Evolutionary conservation across 352 stramenopile species (phyloP).

Genomic region (Pythium brassicae): DNA sequence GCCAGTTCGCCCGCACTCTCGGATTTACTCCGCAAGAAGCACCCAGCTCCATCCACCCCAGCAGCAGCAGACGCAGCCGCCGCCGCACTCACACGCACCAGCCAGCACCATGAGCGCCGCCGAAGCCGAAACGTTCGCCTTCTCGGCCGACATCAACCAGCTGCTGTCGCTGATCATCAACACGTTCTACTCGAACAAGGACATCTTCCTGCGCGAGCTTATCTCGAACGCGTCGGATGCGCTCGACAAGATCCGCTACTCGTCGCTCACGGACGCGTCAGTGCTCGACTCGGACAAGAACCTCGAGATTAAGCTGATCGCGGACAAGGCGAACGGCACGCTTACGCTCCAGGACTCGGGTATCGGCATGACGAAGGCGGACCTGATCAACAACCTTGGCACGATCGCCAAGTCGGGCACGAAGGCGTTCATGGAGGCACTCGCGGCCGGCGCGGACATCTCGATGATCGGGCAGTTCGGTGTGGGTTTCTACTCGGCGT

Average conservation of each 20-base stretch:
- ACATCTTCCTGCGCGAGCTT: conserved; percentile 97
- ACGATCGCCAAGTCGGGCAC: conserved; percentile 99
- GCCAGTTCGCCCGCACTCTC: conserved; percentile 33
- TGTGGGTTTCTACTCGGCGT: conserved; percentile 99
- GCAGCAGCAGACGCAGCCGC: conserved; percentile 9
- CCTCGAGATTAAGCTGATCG: conserved; percentile 98
- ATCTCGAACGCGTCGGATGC: conserved; percentile 97
- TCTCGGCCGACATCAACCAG: conserved; percentile 99
- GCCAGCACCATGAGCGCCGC: conserved; percentile 65
- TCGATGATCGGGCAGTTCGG: conserved; percentile 99
- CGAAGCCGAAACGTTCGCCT: conserved; percentile 98
- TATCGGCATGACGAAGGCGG: conserved; percentile 99
- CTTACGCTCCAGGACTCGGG: conserved; percentile 98
- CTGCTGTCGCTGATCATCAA: conserved; percentile 98
- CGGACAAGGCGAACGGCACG: conserved; percentile 99
- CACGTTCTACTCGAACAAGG: conserved; percentile 99
- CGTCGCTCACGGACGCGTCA: conserved; percentile 94
- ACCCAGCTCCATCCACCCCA: conserved; percentile 12
- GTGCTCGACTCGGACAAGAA: conserved; percentile 97
- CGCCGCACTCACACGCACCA: conserved; percentile 5
- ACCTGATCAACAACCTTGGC: conserved; percentile 99
- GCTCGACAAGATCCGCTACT: conserved; percentile 97
- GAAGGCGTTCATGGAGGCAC: conserved; percentile 99
- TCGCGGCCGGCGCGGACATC: conserved; percentile 97
- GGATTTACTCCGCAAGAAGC: conserved; percentile 41